Base-by-base conservation (phyloP, 2,329 filamentous ascomycete species). In the Xylariaceae sp. region DNA sequence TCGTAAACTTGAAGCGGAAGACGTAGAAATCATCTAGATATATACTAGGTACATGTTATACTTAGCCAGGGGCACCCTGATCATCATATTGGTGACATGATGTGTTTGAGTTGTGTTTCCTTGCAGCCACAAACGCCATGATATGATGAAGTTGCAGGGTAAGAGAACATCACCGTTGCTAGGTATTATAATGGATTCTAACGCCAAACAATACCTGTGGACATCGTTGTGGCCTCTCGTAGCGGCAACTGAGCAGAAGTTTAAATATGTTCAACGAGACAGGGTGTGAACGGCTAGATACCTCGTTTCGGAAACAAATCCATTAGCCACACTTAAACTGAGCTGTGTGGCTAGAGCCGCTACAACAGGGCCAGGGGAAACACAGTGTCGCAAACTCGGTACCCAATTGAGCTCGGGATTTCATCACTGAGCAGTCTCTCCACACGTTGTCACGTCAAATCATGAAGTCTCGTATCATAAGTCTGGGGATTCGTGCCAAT, bases 391-490 rank as follows among this genome's bases (percentile, higher is more conserved):
- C 29, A 29, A 52, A 17, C 34, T 41, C 29, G 6, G 26, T 36
- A 45, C 23, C n/a, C 9, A 26, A 7, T 17, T 28, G 28, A 28
- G 3, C 34, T 47, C 28, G 19, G 3, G 31, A 5, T 39, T 36
- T 31, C n/a, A n/a, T 12, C 28, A 44, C 34, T 19, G 43, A 21
- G 31, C 17, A 46, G 33, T 55, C 29, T 47, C 16, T 48, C 9
- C 34, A 37, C 31, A 45, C n/a, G 12, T 16, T 40, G 4, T 40
- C 23, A 36, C 37, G 36, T 44, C 17, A 40, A 62, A 62, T 45
- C 44, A 70, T 70, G 67, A 56, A 51, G 41, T 59, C 61, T 58
- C 59, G 43, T 48, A 36, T 66, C 4, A 34, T 62, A 23, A 58
- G 28, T 14, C 48, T 28, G 39, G n/a, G 44, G 36, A 16, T 58